Conservation (phyloP, 495 filamentous ascomycete genomes). For the Penicillium herquei region DNA sequence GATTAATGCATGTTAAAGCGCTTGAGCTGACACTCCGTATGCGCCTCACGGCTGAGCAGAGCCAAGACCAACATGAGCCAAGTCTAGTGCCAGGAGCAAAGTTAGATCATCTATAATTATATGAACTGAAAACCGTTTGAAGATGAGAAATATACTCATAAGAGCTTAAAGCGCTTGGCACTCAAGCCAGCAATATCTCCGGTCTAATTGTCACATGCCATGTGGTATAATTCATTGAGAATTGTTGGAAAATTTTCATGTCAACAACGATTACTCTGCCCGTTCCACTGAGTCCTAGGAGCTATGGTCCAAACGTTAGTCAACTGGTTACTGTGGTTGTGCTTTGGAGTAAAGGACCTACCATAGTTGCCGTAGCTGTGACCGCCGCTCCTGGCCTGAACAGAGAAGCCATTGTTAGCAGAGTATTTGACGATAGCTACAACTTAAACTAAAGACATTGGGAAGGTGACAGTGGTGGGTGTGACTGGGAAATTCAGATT, state of each 20-base stretch:
- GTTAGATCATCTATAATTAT: no score
- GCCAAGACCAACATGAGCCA: no score
- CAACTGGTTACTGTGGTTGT: not conserved
- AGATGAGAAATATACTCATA: no score
- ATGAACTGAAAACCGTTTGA: no score
- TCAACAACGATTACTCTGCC: conserved; percentile 45
- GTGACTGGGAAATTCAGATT: conserved; percentile 61
- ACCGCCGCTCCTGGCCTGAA: conserved; percentile 69
- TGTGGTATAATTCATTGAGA: conserved; percentile 49
- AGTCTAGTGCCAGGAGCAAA: no score
- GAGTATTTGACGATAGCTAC: conserved; percentile 61
- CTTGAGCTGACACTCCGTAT: no score
- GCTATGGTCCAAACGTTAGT: conserved; percentile 15
- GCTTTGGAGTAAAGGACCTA: conserved; percentile 29
- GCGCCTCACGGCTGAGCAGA: no score
- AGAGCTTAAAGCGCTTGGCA: no score
- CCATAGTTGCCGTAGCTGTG: conserved; percentile 66
- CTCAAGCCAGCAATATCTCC: conserved; percentile 58
- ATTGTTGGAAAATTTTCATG: conserved; percentile 45
- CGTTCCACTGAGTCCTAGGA: conserved; percentile 48
- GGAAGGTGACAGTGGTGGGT: conserved; percentile 62
- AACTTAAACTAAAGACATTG: conserved; percentile 56
- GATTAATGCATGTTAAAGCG: no score
- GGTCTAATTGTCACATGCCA: conserved; percentile 60
- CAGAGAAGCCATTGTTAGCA: conserved; percentile 47